A percentile compares a stretch with the other conserved stretches of the same genome.
phyloP scores from a whole-genome alignment of 1,284 basidiomycete species.

The Puccinia brachypodii region DNA sequence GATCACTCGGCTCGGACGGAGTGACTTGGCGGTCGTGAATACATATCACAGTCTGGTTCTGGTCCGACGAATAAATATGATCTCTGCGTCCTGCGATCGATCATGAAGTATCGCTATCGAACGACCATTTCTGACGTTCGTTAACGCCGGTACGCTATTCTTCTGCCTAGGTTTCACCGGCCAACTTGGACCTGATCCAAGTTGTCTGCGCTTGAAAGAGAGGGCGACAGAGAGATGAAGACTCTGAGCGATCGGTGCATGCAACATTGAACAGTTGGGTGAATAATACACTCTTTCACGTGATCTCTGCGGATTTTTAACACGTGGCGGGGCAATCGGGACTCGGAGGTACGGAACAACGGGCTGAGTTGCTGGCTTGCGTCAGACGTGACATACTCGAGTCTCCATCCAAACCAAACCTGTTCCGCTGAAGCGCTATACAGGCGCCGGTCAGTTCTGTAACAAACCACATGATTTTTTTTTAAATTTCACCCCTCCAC shows the following conservation, averaged over 20 bases:
- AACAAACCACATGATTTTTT: no score
- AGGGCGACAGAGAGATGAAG: background rate
- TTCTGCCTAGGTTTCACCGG: background rate
- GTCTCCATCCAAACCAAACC: no score
- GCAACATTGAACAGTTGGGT: no score
- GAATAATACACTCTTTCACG: background rate
- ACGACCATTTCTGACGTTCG: background rate
- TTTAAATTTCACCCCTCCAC: no score
- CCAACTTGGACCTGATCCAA: background rate
- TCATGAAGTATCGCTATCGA: background rate
- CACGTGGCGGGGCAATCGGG: background rate
- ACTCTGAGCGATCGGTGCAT: background rate
- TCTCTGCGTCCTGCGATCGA: background rate
- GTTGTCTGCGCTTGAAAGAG: background rate
- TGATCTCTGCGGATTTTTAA: constrained; percentile 5
- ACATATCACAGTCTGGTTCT: background rate
- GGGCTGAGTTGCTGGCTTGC: background rate
- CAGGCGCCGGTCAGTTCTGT: no score
- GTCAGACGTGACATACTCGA: no score
- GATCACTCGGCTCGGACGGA: background rate
- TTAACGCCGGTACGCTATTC: background rate
- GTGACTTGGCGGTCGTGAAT: background rate
- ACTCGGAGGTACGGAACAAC: background rate
- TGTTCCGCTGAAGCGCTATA: no score
- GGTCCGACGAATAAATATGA: background rate